Base-by-base conservation (phyloP, 176 grass and related monocot genomes). In the Rhynchospora pubera region DNA sequence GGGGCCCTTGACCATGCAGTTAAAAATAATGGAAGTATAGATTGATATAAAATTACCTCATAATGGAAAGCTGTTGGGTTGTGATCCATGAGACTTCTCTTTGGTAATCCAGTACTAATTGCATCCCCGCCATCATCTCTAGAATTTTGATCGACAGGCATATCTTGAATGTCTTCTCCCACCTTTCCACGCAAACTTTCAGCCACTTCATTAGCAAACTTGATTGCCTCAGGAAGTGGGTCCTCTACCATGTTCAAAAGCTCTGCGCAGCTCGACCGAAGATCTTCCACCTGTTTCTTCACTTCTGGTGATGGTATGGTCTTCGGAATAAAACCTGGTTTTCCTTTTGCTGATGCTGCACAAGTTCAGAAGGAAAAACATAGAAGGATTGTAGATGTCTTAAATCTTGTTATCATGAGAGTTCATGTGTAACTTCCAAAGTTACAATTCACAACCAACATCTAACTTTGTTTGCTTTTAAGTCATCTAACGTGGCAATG, bases 41-140 rank as follows among this genome's bases (percentile, higher is more conserved):
- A 79, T 59, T 0, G 10, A 56, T 50, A 61, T 4, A 43, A 86
- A 82, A 16, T 51, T 53, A 87, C 85, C 85, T 83, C 79, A 32
- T 69, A 83, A 78, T 19, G 32, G 32, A 43, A 62, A 50, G 85
- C 85, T 62, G 79, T 87, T 75, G 80, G 44, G 50, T 87, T 83
- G 19, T 18, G 72, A 58, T 87, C 85, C 80, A 87, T 87, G 16
- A 87, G 56, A 48, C 58, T 78, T 55, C 3, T 22, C 18, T 82
- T 83, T 5, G 8, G 47, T 46, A 26, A 11, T 57, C 67, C 65
- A 59, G 45, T 45, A 45, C 22, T 45, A 16, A 18, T 60, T 32
- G 34, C 53, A 19, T 52, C 55, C 12, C 24, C 55, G 6, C 28
- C 11, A 75, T 28, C 42, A 34, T 34, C 32, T 34, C 32, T 34